phyloP scores from a whole-genome alignment of 2,329 filamentous ascomycete species.

The Alternaria triticina region DNA sequence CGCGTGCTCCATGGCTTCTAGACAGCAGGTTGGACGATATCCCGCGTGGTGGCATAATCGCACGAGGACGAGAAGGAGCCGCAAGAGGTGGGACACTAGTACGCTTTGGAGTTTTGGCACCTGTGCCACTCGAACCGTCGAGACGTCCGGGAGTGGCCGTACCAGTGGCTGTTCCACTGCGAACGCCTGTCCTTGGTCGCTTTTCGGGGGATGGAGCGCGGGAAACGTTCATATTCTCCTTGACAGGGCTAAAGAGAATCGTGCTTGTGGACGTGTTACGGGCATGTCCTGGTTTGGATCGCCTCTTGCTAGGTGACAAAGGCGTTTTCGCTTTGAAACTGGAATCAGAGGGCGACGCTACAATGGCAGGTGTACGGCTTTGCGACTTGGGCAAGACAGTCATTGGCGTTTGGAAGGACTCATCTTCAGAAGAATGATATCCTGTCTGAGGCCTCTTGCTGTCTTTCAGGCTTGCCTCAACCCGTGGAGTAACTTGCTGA shows the following conservation, averaged over 20 bases:
- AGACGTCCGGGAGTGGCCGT: conserved; percentile 41
- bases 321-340: conserved; percentile 42
- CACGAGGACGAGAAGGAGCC: conserved; percentile 37
- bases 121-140: conserved; percentile 25
- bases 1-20: conserved; percentile 55
- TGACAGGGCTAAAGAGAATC: conserved; percentile 77
- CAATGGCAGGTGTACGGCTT: conserved; percentile 27
- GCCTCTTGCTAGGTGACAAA: conserved; percentile 40
- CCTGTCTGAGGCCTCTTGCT: conserved; percentile 28
- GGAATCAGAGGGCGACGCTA: conserved; percentile 35
- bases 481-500: conserved; percentile 22
- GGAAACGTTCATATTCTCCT: conserved; percentile 49
- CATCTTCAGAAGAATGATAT: conserved; percentile 49
- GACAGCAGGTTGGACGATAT: conserved; percentile 61
- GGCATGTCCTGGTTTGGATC: conserved; percentile 60
- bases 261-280: conserved; percentile 83
- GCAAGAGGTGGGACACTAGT: conserved; percentile 30
- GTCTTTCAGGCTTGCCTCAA: conserved; percentile 34
- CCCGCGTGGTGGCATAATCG: conserved; percentile 56
- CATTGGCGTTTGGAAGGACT: conserved; percentile 54
- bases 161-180: conserved; percentile 43
- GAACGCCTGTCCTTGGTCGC: conserved; percentile 36
- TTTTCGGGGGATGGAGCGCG: conserved; percentile 37
- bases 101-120: conserved; percentile 54
- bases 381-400: conserved; percentile 39